Conservation (phyloP, 1,284 basidiomycete species). For the Fistulina hepatica region DNA sequence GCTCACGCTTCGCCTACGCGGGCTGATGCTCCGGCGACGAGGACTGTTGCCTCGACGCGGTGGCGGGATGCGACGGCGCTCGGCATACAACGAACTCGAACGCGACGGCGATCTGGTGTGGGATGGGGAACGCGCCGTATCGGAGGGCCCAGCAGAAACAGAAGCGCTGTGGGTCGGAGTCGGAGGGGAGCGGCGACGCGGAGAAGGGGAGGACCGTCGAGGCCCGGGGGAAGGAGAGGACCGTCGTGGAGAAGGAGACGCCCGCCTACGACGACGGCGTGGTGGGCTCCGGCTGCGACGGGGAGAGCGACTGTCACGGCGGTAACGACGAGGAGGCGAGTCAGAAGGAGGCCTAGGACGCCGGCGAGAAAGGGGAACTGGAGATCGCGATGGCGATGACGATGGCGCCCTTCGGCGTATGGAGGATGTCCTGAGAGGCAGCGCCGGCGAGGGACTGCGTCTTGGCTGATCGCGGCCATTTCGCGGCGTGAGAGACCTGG, state of each 20-base stretch:
- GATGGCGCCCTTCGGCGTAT: too few species aligned
- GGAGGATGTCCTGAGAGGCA: too few species aligned
- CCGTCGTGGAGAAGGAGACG: slow-evolving; percentile 18
- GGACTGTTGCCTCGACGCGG: slow-evolving; percentile 22
- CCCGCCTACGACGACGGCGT: background rate
- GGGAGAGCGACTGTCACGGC: slow-evolving; percentile 29
- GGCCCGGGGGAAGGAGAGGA: slow-evolving; percentile 27
- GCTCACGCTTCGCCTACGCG: slow-evolving; percentile 23
- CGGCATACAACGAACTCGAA: too few species aligned
- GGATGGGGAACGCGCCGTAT: too few species aligned
- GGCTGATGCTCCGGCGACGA: slow-evolving; percentile 26
- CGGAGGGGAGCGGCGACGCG: slow-evolving; percentile 21
- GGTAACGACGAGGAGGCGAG: slow-evolving; percentile 31
- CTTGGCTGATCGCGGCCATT: slow-evolving; percentile 25
- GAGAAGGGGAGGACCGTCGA: slow-evolving; percentile 32
- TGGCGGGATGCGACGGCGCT: too few species aligned
- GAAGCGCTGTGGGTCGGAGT: too few species aligned
- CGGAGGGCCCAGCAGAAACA: too few species aligned
- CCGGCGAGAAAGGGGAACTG: slow-evolving; percentile 35
- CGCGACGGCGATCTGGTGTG: too few species aligned
- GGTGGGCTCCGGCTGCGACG: slow-evolving; percentile 23
- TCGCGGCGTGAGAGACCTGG: slow-evolving; percentile 27
- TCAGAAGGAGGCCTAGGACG: slow-evolving; percentile 38
- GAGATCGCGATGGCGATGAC: slow-evolving; percentile 28
- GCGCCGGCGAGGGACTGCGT: slow-evolving; percentile 31